Base-by-base conservation (phyloP, 2,329 filamentous ascomycete genomes). In the Pestalotiopsis sp. region DNA sequence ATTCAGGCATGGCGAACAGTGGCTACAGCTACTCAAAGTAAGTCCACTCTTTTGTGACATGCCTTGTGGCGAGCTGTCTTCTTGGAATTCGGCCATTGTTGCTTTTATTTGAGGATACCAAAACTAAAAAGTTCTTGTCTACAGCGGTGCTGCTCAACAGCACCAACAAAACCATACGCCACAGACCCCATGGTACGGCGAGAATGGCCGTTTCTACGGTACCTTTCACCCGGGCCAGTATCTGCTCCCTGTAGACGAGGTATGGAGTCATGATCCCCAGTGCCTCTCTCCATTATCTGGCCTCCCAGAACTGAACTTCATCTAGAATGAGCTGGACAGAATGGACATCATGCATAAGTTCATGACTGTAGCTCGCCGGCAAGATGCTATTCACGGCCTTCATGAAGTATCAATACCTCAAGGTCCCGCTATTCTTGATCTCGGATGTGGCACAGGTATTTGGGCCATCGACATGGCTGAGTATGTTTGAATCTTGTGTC, bases 401-500 rank as follows among this genome's bases (percentile, higher is more conserved):
- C 73, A 73, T 67, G 70, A 73, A 12, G 84, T 88, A 67, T 80
- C 12, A 72, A 65, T 36, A 23, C 73, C 76, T 14, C 31, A 20
- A 38, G 20, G 1, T 80, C 81, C 1, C 80, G 82, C 31, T 64
- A 84, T 92, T 62, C 77, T 92, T 57, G 90, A 92, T 75, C 77
- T 97, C 66, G 95, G 94, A 57, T 95, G 92, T 71, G 95, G 95
- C 23, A 97, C 94, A 1, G 94, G 94, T 52, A 95, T 97, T 70
- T 98, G 95, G 95, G 89, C 92, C 56, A 93, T 97, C 74, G 92
- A 95, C 73, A 92, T 97, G 81, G 92, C 92, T 71, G 90, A 92
- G 87, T 93, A 83, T 82, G 89, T 79, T 12, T 38, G 5, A 59
- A 3, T 13, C 14, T 27, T 58, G 27, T 31, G 23, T 36, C 64